These are phyloP conservation scores for Fragaria iinumae DNA, from an alignment of 306 rosid genomes.

Conservation along the genomic window DNA sequence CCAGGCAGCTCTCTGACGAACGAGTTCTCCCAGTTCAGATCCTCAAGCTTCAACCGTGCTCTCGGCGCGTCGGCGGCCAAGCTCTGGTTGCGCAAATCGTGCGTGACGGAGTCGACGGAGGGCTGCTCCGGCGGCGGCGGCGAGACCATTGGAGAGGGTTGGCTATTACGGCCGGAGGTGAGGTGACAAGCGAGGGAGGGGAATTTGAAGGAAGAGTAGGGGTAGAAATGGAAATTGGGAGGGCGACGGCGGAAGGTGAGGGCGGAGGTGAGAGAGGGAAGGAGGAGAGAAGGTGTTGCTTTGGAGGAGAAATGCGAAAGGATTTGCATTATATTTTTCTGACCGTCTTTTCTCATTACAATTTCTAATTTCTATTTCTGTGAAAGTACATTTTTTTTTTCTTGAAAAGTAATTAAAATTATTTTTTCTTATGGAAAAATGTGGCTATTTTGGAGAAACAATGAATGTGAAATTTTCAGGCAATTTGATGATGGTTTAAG, in stretches of 20 bases:
- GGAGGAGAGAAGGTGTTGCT: constrained; percentile 15
- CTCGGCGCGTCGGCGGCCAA: constrained; percentile 22
- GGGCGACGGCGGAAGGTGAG: constrained; percentile 30
- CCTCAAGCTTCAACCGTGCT: constrained; percentile 47
- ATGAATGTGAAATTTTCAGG: too few relatives aligned
- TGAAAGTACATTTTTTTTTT: not conserved
- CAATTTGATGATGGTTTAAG: too few relatives aligned
- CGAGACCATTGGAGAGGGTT: constrained; percentile 52
- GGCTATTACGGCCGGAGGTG: constrained; percentile 17
- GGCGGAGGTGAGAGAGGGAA: constrained; percentile 26
- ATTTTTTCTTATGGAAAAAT: not conserved
- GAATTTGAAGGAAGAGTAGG: constrained; percentile 8
- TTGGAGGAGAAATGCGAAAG: constrained; percentile 46
- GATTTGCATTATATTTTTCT: constrained; percentile 25
- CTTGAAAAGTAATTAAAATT: not conserved
- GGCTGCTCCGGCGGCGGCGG: constrained; percentile 28
- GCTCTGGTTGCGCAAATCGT: constrained; percentile 60
- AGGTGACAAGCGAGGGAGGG: constrained; percentile 34
- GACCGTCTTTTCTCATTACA: not conserved
- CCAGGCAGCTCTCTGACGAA: constrained; percentile 66
- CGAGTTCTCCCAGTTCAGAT: constrained; percentile 89
- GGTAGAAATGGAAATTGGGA: constrained; percentile 30
- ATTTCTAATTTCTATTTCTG: not conserved
- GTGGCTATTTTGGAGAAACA: too few relatives aligned
- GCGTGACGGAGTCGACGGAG: constrained; percentile 67